Base-by-base conservation (phyloP, 2,329 filamentous ascomycete species). In the Mycosphaerella arachidis region DNA sequence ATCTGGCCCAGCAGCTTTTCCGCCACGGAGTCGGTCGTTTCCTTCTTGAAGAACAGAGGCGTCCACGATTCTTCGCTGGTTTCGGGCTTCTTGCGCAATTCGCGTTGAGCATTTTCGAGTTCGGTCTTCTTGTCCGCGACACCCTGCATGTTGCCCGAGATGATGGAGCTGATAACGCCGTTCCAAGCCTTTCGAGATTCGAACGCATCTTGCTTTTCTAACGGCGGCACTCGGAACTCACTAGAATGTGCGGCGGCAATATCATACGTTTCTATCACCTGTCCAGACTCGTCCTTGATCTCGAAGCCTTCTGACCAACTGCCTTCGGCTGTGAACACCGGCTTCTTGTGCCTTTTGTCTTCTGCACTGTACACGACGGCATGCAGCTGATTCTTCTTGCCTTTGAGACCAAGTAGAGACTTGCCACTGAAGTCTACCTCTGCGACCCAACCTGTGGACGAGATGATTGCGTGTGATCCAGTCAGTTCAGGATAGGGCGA, bases 361-460 rank as follows among this genome's bases (percentile, higher is more conserved):
- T 74, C 72, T 5, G 67, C 59, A 0, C 53, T 24, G 60, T 73
- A 77, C 13, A 78, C 63, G 2, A 66, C 63, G 0, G 77, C 78
- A 16, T 74, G 65, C 12, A 79, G 71, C 10, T 73, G 71, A 55
- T 80, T 78, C 67, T 76, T 79, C 18, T 76, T 73, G 6, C 77
- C 75, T 3, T 67, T 61, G 1, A 74, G 61, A 5, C 77, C 73
- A 5, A 79, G 66, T 3, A 73, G 48, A n/a, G 71, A 68, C 55
- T 78, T 79, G 6, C 78, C 78, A 48, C 71, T 73, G 62, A 80
- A 80, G 53, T 77, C 74, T 33, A 79, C 71, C 27, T 76, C 72
- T 5, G 76, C 75, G 2, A 77, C 63, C 56, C 72, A 77, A 0
- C 77, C 77, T 29, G 71, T 73, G 1, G 77, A 78, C 0, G 72